Base-by-base conservation (phyloP, 2,329 filamentous ascomycete genomes). In the Pleomassaria siparia region DNA sequence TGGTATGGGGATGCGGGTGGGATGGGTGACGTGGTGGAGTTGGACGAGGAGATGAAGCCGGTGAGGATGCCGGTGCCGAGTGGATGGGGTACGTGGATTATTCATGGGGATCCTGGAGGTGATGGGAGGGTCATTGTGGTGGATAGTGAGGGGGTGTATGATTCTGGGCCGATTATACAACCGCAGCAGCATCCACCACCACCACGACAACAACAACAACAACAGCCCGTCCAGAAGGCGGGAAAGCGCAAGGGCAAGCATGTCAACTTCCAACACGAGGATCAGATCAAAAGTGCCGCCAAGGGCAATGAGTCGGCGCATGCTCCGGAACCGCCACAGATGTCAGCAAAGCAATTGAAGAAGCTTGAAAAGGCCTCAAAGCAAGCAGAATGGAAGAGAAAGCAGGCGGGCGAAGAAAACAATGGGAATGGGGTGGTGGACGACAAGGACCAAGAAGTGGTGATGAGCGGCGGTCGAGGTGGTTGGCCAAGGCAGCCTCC, bases 121-220 rank as follows among this genome's bases (percentile, higher is more conserved):
- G 50, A 62, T 43, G 62, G 62, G n/a, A 26, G 60, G 18, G 59
- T 68, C 5, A 46, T 65, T 16, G 41, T 68, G 12, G 53, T 67
- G n/a, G 64, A 60, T 25, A 32, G 45, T 9, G 50, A 59, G 11
- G 62, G 57, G 1, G 62, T 60, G 35, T 64, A 54, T 44, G 64
- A 68, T 40, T 63, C 61, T 21, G 62, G 62, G 10, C 42, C 30
- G 21, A 44, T 26, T 12, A 6, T 15, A 24, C n/a, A 11, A 18
- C 29, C 29, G 29, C 29, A 11, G 29, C 29, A 32, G 29, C 29
- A 32, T 5, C n/a, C 29, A 20, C n/a, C 32, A 18, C 15, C 13
- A 18, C 29, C 29, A 11, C 32, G 20, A 18, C 32, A 16, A 16
- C 32, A 35, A 35, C 32, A n/a, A 13, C n/a, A 35, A 35, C 28